These are phyloP conservation scores for Aureobasidium lini DNA, from an alignment of 2,329 filamentous ascomycete genomes.

Conservation along the genomic window DNA sequence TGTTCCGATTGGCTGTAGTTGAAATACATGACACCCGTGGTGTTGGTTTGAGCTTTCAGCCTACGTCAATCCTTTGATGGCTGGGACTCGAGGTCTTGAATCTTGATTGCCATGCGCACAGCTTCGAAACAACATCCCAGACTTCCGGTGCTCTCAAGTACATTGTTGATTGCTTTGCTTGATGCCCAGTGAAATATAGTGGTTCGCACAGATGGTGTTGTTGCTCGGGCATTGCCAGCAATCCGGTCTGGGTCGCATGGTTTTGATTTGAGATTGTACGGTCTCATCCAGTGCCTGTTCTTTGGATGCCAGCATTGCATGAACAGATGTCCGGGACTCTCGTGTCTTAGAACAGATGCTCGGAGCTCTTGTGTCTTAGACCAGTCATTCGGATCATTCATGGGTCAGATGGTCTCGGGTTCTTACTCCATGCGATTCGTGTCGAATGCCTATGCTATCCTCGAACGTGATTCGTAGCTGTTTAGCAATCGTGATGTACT, in stretches of 20 bases:
- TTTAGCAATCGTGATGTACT: too few species aligned
- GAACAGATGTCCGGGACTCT: not conserved
- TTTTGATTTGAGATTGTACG: not conserved
- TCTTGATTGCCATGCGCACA: not conserved
- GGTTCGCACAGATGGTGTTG: not conserved
- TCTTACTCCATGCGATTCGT: too few species aligned
- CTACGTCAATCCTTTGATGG: not conserved
- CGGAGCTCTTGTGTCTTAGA: not conserved
- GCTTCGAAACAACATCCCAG: not conserved
- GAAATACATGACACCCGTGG: not conserved
- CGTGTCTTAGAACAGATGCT: not conserved
- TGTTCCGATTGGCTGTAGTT: not conserved
- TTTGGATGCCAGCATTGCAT: not conserved
- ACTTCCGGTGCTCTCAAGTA: not conserved
- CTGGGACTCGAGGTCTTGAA: not conserved
- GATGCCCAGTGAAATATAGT: not conserved
- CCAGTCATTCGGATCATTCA: not conserved
- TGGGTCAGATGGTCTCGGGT: too few species aligned
- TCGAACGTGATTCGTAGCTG: too few species aligned
- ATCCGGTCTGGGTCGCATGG: not conserved
- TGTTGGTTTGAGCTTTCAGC: not conserved
- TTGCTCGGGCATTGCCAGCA: not conserved
- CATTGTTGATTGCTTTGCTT: not conserved
- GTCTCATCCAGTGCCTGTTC: not conserved
- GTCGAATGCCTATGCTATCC: too few species aligned